Evolutionary conservation across 2,329 filamentous ascomycete species (phyloP), one percentile per base, ranked within the genome.

Genomic region (Hirsutella rhossiliensis): DNA sequence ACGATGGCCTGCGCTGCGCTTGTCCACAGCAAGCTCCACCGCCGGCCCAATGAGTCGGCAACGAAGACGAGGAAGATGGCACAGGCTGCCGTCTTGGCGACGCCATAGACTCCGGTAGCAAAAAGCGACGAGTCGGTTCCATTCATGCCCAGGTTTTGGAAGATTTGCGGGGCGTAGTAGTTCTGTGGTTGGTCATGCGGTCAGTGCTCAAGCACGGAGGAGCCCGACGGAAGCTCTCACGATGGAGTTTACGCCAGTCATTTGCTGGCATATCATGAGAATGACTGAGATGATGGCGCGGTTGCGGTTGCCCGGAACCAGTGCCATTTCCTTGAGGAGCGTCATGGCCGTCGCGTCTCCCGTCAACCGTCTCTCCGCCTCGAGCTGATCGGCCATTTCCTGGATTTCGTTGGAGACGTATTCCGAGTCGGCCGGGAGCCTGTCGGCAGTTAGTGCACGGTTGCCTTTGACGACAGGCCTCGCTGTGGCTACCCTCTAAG

Each of bases 31-130:
- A 84, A 65, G 52, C 73, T 69, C 48, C 59, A 62, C 15, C 80
- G 66, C 45, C 83, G 74, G 19, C 83, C 83, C 1, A 87, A 73
- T 2, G 78, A 80, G 57, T 87, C 83, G 47, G 79, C 80, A 13
- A 75, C 73, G 52, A 84, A 80, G 50, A 82, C 56, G 23, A 87
- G 68, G 66, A 86, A 87, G 43, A 69, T 56, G 5, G 72, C 68
- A 55, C 79, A 84, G 34, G 76, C 74, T 11, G 69, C 62, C 62
- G 82, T 78, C 60, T 87, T 87, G 45, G 84, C 75, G 43, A 86
- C 72, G 23, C 82, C 82, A 56, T 86, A 87, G 50, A 87, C 74
- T 36, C 83, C 82, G 0, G 82, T 86, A 5, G 83, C 81, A 57
- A 87, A 84, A 20, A 87, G 73, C 17, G 74, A 76, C 36, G 73